Conservation (phyloP, 495 filamentous ascomycete genomes). For the Penicillium angulare region DNA sequence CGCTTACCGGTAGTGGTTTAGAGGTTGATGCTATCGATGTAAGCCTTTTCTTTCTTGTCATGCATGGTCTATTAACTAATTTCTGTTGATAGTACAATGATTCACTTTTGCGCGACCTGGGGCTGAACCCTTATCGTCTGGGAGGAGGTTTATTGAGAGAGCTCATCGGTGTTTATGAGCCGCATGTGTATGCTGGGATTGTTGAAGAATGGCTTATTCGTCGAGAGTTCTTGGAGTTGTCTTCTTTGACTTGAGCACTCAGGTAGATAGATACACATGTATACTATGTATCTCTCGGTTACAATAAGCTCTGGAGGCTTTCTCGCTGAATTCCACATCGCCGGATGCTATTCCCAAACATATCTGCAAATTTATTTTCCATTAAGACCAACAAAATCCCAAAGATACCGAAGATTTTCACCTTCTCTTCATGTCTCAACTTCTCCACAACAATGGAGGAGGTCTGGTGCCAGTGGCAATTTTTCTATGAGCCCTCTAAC, state of each 20-base stretch:
- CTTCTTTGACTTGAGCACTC: not conserved
- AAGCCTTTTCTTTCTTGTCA: not conserved
- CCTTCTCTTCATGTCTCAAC: too few species aligned
- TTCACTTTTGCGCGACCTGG: constrained; percentile 28
- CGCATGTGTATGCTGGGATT: constrained; percentile 29
- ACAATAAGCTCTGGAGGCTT: too few species aligned
- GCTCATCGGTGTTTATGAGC: constrained; percentile 26
- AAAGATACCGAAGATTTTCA: too few species aligned
- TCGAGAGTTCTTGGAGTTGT: not conserved
- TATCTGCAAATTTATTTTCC: too few species aligned
- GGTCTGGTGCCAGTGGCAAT: too few species aligned
- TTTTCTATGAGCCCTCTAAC: too few species aligned
- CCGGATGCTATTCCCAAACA: too few species aligned
- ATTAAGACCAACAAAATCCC: too few species aligned
- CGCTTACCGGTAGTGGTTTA: constrained; percentile 24
- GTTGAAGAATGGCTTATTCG: constrained; percentile 26
- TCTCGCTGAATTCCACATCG: too few species aligned
- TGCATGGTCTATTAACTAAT: not conserved
- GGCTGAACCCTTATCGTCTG: constrained; percentile 28
- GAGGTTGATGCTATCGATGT: constrained; percentile 32
- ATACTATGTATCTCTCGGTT: too few species aligned
- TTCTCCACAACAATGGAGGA: too few species aligned
- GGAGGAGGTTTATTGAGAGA: constrained; percentile 25
- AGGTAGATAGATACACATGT: too few species aligned
- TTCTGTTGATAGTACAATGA: constrained; percentile 27